phyloP scores from a whole-genome alignment of 768 basidiomycete species.

The Multifurca ochricompacta region DNA sequence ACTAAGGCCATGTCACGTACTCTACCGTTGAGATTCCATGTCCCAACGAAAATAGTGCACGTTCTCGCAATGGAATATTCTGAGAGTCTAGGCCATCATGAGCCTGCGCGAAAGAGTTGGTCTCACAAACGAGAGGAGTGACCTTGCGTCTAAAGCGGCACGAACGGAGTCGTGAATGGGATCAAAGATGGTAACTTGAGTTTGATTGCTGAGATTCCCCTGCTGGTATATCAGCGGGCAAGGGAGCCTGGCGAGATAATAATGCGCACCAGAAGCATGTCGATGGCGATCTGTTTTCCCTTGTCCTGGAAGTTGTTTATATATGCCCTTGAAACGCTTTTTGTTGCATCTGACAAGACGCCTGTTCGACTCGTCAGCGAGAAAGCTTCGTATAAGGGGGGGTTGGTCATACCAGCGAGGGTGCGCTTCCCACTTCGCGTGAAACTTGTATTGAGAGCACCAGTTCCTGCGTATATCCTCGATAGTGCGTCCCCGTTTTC shows the following conservation, averaged over 20 bases:
- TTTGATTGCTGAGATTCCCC: slow-evolving; percentile 90
- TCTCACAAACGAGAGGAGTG: slow-evolving; percentile 25
- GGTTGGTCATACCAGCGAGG: slow-evolving; percentile 52
- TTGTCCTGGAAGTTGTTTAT: slow-evolving; percentile 98
- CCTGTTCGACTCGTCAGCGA: slow-evolving; percentile 35
- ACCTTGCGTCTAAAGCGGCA: slow-evolving; percentile 61
- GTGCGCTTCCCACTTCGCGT: slow-evolving; percentile 94
- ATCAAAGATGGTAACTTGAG: slow-evolving; percentile 85
- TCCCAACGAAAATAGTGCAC: slow-evolving; percentile 78
- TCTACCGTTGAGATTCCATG: slow-evolving; percentile 93
- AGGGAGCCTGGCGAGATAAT: background rate
- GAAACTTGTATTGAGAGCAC: slow-evolving; percentile 91
- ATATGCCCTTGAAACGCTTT: slow-evolving; percentile 91
- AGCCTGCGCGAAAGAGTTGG: background rate
- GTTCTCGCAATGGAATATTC: slow-evolving; percentile 79
- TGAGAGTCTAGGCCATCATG: slow-evolving; percentile 38
- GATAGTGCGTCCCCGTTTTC: slow-evolving; percentile 93
- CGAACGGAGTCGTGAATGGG: slow-evolving; percentile 88
- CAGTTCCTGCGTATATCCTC: slow-evolving; percentile 90
- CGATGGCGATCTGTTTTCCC: slow-evolving; percentile 88
- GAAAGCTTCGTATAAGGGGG: background rate
- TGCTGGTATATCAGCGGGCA: slow-evolving; percentile 29
- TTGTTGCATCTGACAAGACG: slow-evolving; percentile 91
- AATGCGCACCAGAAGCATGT: slow-evolving; percentile 78
- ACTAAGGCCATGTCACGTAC: slow-evolving; percentile 35